A percentile compares a stretch with the other conserved stretches of the same genome.
phyloP scores from a whole-genome alignment of 208 protist genomes.

The Crithidia fasciculata region DNA sequence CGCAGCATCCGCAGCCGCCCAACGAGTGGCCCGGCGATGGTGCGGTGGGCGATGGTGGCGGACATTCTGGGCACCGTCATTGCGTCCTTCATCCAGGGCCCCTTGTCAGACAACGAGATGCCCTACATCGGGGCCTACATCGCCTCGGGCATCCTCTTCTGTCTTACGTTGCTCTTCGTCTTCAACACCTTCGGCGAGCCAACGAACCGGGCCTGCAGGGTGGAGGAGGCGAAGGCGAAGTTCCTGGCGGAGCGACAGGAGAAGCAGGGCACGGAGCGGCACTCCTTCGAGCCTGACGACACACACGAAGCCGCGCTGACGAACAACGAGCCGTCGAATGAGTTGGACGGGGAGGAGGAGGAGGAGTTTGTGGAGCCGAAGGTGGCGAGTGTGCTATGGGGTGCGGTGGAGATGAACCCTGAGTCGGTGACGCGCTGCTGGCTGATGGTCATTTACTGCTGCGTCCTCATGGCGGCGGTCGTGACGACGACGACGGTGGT shows the following conservation, averaged over 20 bases:
- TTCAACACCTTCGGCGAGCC: conserved; percentile 66
- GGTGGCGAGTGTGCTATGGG: conserved; percentile 20
- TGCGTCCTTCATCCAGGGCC: conserved; percentile 45
- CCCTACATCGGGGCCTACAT: conserved; percentile 44
- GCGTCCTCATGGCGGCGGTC: conserved; percentile 33
- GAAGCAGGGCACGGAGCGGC: conserved; percentile 5
- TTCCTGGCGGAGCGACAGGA: conserved; percentile 20
- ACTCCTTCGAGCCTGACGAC: not conserved
- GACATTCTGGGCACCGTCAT: conserved; percentile 48
- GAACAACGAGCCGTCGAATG: not conserved
- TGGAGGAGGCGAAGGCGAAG: conserved; percentile 33
- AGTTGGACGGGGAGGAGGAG: not conserved
- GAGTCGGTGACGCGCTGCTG: conserved; percentile 28
- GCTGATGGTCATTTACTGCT: conserved; percentile 34
- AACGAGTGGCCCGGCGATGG: conserved; percentile 39
- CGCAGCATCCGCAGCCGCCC: conserved; percentile 48
- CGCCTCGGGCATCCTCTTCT: conserved; percentile 42
- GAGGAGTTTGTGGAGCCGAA: conserved; percentile 25
- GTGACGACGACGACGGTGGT: conserved; percentile 32
- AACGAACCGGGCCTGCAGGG: conserved; percentile 41
- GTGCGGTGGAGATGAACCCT: conserved; percentile 31
- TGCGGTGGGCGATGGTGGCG: conserved; percentile 67
- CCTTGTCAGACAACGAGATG: conserved; percentile 46
- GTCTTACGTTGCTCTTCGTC: conserved; percentile 42
- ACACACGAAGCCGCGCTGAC: not conserved